Base-by-base conservation (phyloP, 2,329 filamentous ascomycete species). In the Teratosphaeria epicoccoides region DNA sequence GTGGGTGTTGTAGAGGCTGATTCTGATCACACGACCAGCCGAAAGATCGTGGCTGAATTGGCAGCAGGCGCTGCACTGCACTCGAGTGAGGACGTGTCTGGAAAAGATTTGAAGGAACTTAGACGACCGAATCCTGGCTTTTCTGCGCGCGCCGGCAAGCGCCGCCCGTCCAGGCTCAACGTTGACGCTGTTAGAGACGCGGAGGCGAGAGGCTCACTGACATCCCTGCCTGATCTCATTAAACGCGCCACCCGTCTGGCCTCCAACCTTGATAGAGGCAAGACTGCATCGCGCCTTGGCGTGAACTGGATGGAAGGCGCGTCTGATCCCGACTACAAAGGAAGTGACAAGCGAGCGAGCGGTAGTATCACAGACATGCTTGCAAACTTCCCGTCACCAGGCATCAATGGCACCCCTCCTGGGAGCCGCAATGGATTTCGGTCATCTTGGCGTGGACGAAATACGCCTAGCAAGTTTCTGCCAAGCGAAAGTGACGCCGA, bases 221-320 rank as follows among this genome's bases (percentile, higher is more conserved):
- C 93, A 1, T 96, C 90, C 69, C 73, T 98, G 53, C 86, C 90
- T 0, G 93, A 97, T 66, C 73, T 98, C 54, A 97, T 98, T 59
- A 79, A 82, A 62, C 81, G 93, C 60, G 93, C 93, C 10, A 97
- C 91, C 0, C 82, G 82, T 58, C 73, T 97, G 33, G 91, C 90
- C 14, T 81, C 87, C 0, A 89, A 95, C 69, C 83, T 98, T 53
- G 91, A 97, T 62, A 83, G 83, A 58, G 91, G 91, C 11, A 84
- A 72, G 58, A 83, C 82, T 20, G 81, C 81, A 11, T 83, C 80
- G 62, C 72, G 77, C 52, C 60, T 80, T 6, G 77, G 76, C 17
- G 67, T 79, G 57, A 68, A 72, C 60, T 77, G 69, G 70, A 78
- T 70, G 60, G 68, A 71, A 53, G 59, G 61, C 37, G 67, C 56